Evolutionary conservation across 805 yeast genomes (phyloP).

Genomic region (Wickerhamiella azymoides): DNA sequence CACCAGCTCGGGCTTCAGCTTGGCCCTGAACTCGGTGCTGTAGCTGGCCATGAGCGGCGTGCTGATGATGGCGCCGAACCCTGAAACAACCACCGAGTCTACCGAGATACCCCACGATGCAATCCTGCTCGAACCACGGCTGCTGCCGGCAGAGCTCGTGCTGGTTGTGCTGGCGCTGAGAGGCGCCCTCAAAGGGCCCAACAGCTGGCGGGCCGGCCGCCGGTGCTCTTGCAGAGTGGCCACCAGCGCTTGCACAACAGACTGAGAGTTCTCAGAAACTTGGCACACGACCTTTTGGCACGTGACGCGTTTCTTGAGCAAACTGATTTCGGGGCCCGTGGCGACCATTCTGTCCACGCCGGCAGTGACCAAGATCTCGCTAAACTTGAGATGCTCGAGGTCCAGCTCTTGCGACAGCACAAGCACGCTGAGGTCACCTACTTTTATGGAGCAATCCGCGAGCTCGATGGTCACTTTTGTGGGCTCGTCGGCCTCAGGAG

Average conservation of each 20-base stretch:
- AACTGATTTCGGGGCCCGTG: neutral
- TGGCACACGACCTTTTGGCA: neutral
- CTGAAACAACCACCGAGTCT: constrained; percentile 1
- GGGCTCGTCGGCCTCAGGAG: constrained; percentile 14
- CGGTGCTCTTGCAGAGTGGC: too few relatives aligned
- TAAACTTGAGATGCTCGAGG: constrained; percentile 4
- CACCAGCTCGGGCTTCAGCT: constrained; percentile 3
- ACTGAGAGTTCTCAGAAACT: neutral
- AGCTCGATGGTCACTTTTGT: constrained; percentile 11
- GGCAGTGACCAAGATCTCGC: constrained; percentile 13
- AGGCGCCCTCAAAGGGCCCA: neutral
- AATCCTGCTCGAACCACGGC: neutral
- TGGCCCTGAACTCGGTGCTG: neutral
- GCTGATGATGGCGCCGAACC: neutral
- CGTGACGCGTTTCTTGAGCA: neutral
- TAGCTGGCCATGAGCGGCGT: constrained; percentile 7
- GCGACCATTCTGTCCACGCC: constrained; percentile 14
- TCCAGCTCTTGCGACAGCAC: constrained; percentile 12
- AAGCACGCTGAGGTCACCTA: constrained; percentile 13
- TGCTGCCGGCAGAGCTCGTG: neutral
- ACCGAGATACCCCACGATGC: neutral
- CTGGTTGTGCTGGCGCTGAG: neutral
- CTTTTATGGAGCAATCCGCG: constrained; percentile 14
- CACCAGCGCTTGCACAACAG: neutral
- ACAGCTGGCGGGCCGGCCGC: neutral